phyloP scores from a whole-genome alignment of 164 flowering plant genomes.

The Piper longum region DNA sequence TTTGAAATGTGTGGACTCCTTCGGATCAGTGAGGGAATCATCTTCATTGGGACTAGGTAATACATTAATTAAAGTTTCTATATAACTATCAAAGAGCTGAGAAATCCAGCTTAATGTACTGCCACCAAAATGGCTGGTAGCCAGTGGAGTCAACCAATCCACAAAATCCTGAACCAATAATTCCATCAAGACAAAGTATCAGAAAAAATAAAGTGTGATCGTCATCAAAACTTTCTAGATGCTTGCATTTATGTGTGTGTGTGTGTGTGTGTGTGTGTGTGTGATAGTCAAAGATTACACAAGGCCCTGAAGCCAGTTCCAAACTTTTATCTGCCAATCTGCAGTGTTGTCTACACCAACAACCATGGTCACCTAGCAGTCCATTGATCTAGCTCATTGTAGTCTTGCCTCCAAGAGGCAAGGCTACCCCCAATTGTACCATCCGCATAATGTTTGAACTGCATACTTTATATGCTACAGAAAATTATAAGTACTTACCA shows the following conservation, averaged over 20 bases:
- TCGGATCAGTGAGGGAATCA: constrained; percentile 57
- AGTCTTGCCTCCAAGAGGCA: neutral
- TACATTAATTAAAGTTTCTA: constrained; percentile 57
- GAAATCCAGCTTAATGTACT: constrained; percentile 46
- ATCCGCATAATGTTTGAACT: too few relatives aligned
- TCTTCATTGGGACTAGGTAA: constrained; percentile 78
- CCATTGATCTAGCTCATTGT: neutral
- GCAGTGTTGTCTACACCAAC: too few relatives aligned
- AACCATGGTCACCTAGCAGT: neutral
- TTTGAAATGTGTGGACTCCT: constrained; percentile 43
- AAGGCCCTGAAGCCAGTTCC: too few relatives aligned
- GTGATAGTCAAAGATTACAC: too few relatives aligned
- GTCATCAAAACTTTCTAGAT: too few relatives aligned
- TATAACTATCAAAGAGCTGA: constrained; percentile 70
- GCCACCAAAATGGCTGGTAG: constrained; percentile 66
- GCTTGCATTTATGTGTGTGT: too few relatives aligned
- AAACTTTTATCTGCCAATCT: too few relatives aligned
- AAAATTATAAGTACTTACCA: constrained; percentile 32
- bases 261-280: too few relatives aligned
- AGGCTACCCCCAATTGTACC: neutral
- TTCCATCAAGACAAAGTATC: too few relatives aligned
- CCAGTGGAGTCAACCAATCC: constrained; percentile 58
- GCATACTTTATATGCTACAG: neutral
- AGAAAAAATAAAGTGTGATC: too few relatives aligned
- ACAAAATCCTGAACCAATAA: constrained; percentile 58